phyloP scores from a whole-genome alignment of 108 stramenopile species.

The Conticribra guillardii region DNA sequence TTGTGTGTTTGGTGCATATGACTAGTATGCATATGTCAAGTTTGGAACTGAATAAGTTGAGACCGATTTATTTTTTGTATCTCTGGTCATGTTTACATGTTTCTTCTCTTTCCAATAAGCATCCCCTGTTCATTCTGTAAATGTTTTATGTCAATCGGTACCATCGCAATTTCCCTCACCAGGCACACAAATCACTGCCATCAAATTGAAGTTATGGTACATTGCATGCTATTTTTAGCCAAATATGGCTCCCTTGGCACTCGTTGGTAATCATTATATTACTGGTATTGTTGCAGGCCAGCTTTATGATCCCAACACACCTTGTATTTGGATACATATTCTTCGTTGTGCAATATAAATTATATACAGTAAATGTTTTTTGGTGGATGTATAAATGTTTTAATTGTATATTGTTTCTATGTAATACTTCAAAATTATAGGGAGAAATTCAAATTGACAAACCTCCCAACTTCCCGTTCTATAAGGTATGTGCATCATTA shows the following conservation, averaged over 20 bases:
- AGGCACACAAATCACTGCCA: background rate
- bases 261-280: slow-evolving; percentile 5
- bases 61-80: background rate
- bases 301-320: slow-evolving; percentile 16
- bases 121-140: background rate
- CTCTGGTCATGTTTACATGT: background rate
- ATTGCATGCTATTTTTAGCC: slow-evolving; percentile 4
- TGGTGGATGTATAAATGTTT: no score
- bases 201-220: slow-evolving; percentile 4
- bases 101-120: no score
- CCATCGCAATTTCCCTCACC: slow-evolving; percentile 1
- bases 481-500: slow-evolving; percentile 10
- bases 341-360: background rate
- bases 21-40: slow-evolving; percentile 10
- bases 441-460: slow-evolving; percentile 11
- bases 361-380: background rate
- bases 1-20: slow-evolving; percentile 13
- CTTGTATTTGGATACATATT: slow-evolving; percentile 20
- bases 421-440: slow-evolving; percentile 5
- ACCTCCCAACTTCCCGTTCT: slow-evolving; percentile 17
- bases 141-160: background rate
- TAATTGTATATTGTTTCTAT: no score
- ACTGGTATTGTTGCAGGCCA: slow-evolving; percentile 17
- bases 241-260: slow-evolving; percentile 7
- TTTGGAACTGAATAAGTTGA: slow-evolving; percentile 1